phyloP scores from a whole-genome alignment of 176 grass and related monocot genomes.

The Puccinellia tenuiflora region DNA sequence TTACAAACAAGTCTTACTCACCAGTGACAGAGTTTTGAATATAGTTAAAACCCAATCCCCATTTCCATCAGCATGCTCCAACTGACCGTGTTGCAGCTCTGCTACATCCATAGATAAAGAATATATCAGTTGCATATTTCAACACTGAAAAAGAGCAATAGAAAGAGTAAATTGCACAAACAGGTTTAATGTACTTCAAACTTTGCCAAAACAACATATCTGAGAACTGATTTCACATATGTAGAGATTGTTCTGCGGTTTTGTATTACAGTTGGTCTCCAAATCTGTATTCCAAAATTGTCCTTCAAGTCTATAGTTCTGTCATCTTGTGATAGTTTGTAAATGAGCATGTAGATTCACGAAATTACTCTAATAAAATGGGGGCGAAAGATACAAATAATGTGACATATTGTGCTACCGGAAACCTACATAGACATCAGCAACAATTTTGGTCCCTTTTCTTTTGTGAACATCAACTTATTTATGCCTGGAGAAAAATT shows the following conservation, averaged over 20 bases:
- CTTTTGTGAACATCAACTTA: not conserved
- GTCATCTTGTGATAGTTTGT: not conserved
- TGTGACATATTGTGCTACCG: not conserved
- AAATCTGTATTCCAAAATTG: not conserved
- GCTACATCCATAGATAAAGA: constrained; percentile 44
- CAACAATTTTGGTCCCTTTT: not conserved
- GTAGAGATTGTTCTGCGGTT: not conserved
- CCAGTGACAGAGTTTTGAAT: constrained; percentile 85
- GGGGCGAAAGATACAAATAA: not conserved
- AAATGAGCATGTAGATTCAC: not conserved
- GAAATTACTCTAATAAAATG: not conserved
- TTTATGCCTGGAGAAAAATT: constrained; percentile 3
- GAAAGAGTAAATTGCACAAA: not conserved
- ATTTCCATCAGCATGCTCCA: constrained; percentile 96
- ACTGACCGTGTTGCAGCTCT: constrained; percentile 70
- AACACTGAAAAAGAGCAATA: not conserved
- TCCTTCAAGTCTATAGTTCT: not conserved
- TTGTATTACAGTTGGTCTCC: not conserved
- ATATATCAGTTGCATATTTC: constrained; percentile 1
- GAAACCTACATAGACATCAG: not conserved
- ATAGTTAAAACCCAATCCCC: constrained; percentile 99
- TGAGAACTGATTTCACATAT: not conserved
- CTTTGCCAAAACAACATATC: not conserved
- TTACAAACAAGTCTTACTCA: constrained; percentile 38
- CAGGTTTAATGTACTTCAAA: too few species aligned